Evolutionary conservation across 2,329 filamentous ascomycete genomes (phyloP), one percentile per base, ranked within the genome.

Genomic region (Botrytis squamosa): DNA sequence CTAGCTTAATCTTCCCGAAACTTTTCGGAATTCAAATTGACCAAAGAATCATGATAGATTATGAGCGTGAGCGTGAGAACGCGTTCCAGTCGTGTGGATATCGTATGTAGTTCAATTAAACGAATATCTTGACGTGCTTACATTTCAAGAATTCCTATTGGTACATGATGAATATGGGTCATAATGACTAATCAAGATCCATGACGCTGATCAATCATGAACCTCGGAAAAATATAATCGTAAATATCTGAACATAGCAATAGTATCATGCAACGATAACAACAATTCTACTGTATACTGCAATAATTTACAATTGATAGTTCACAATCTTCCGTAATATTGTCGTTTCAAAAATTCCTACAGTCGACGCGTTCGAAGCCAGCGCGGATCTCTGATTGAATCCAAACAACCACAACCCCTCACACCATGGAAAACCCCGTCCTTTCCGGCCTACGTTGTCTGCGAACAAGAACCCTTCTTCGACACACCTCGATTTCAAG

Each of bases 381-480:
- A 12, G 18, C 25, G 10, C n/a, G 2, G 0, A 38, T 69, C 3
- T 44, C 7, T n/a, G 25, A 42, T 59, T 40, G n/a, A 57, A 57
- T 57, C 12, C 5, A 42, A 33, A 68, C 8, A 46, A 36, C 49
- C 49, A 68, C 16, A 59, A 55, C 62, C 49, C 38, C 46, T 46
- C 46, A 36, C 52, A 72, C 20, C 55, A 73, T 73, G 72, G 59
- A 73, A 20, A 63, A 60, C 64, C n/a, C 59, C 14, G 44, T 38
- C 16, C 22, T 46, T 46, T 29, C 66, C 25, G n/a, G 72, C 25
- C 25, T 73, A 36, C 72, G 59, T 63, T 71, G 66, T 65, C 29
- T 73, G 25, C 66, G 57, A 55, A 49, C 38, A 9, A 44, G 57
- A 36, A 36, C 57, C 18, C 52, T 40, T 63, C 64, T 64, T 44